These are phyloP conservation scores for Aspergillus vadensis DNA, from an alignment of 2,329 filamentous ascomycete species.

Conservation along the genomic window DNA sequence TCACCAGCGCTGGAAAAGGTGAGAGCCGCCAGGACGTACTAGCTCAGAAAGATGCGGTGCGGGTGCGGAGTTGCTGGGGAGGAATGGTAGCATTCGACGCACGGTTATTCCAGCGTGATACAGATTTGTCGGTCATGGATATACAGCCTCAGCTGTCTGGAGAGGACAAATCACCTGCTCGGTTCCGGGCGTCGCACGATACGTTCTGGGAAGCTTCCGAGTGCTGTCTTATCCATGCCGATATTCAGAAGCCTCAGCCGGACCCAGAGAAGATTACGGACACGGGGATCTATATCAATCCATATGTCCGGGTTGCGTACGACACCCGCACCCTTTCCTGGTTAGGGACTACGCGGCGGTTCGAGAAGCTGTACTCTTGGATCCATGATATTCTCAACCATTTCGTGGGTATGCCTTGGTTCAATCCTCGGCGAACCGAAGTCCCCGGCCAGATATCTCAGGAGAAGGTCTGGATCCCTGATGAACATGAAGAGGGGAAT, in stretches of 20 bases:
- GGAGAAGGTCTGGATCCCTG: conserved; percentile 46
- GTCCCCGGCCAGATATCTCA: conserved; percentile 54
- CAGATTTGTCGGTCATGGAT: conserved; percentile 5
- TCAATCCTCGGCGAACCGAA: conserved; percentile 64
- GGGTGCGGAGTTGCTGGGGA: conserved; percentile 74
- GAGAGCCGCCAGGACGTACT: conserved; percentile 65
- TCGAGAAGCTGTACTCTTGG: conserved; percentile 65
- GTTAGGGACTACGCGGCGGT: conserved; percentile 62
- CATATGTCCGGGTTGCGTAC: conserved; percentile 73
- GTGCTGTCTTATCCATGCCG: conserved; percentile 62
- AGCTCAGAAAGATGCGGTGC: conserved; percentile 59
- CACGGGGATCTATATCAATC: conserved; percentile 71
- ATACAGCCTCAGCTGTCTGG: neutral
- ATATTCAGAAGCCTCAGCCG: conserved; percentile 43
- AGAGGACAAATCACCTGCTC: conserved; percentile 42
- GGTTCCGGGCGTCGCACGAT: conserved; percentile 62
- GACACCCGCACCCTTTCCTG: conserved; percentile 58
- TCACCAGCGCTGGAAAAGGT: conserved; percentile 55
- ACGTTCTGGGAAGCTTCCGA: conserved; percentile 66
- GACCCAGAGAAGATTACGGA: conserved; percentile 42
- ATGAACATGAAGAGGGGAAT: conserved; percentile 29
- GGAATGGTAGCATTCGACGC: conserved; percentile 65
- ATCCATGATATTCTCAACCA: conserved; percentile 62
- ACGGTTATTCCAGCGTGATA: conserved; percentile 44
- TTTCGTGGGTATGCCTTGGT: conserved; percentile 58